Conservation (phyloP, 257 asterid species). For the Solanum appendiculatum region DNA sequence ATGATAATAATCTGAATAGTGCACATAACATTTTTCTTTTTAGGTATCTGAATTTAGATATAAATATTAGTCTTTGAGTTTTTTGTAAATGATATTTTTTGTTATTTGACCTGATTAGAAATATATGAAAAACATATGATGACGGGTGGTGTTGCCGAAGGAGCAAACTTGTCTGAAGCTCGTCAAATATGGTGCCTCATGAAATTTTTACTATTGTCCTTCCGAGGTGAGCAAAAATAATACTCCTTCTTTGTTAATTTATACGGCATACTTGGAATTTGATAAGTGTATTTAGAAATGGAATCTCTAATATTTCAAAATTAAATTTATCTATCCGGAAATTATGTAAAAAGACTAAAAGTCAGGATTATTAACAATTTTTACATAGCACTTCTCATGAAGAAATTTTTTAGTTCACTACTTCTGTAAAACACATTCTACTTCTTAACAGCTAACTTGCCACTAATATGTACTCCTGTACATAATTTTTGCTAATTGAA, state of each 20-base stretch:
- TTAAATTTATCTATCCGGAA: no score
- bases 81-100: not conserved
- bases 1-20: not conserved
- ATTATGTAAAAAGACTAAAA: no score
- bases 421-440: no score
- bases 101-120: not conserved
- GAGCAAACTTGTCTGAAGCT: not conserved
- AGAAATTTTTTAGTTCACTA: no score
- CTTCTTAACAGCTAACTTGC: not conserved
- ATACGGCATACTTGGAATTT: no score
- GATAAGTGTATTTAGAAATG: not conserved
- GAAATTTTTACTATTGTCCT: not conserved
- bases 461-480: no score
- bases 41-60: not conserved
- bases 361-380: no score
- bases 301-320: no score
- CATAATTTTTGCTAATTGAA: not conserved
- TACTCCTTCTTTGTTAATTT: no score
- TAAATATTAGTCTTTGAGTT: not conserved
- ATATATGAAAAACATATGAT: not conserved
- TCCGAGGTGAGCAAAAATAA: not conserved
- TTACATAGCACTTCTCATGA: no score
- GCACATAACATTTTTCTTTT: not conserved
- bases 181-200: not conserved
- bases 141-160: not conserved